Conservation (phyloP, 225 moss, liverwort and hornwort genomes). For the Marchantia polymorpha region DNA sequence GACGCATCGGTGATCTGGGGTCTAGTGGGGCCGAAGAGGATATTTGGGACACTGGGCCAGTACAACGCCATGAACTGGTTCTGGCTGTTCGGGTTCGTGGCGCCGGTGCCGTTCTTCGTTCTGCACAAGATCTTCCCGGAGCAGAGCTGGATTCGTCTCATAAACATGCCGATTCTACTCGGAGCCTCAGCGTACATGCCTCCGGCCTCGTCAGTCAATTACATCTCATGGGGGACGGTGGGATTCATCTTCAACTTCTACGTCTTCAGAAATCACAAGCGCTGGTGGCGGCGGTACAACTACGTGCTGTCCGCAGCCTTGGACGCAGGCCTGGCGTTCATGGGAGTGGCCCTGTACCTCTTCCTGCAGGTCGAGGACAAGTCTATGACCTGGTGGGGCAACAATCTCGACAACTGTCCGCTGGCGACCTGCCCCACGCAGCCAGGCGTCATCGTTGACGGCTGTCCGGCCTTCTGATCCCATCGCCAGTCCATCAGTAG, state of each 20-base stretch:
- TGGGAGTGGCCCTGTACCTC: constrained; percentile 13
- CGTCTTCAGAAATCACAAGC: constrained; percentile 22
- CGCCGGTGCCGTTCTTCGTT: constrained; percentile 25
- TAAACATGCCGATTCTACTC: constrained; percentile 23
- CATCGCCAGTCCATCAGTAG: not conserved
- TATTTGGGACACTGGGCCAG: constrained; percentile 21
- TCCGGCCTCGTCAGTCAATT: constrained; percentile 28
- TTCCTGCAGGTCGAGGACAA: constrained; percentile 1
- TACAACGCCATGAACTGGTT: constrained; percentile 33
- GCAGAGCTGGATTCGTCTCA: constrained; percentile 3
- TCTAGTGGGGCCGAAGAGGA: constrained; percentile 27
- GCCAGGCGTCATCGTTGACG: constrained; percentile 4
- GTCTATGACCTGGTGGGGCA: constrained; percentile 15
- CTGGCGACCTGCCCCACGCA: constrained; percentile 19
- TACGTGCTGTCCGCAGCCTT: constrained; percentile 36
- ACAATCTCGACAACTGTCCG: constrained; percentile 17
- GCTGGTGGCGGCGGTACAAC: constrained; percentile 34
- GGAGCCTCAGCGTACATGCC: constrained; percentile 21
- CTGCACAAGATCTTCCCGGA: constrained; percentile 4
- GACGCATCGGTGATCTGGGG: constrained; percentile 36
- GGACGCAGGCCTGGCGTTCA: constrained; percentile 27
- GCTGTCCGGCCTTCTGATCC: constrained; percentile 13
- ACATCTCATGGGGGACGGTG: constrained; percentile 27
- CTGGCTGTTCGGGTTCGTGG: constrained; percentile 19
- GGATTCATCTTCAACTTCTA: constrained; percentile 35